Base-by-base conservation (phyloP, 2,329 filamentous ascomycete species). In the Byssochlamys sp. region DNA sequence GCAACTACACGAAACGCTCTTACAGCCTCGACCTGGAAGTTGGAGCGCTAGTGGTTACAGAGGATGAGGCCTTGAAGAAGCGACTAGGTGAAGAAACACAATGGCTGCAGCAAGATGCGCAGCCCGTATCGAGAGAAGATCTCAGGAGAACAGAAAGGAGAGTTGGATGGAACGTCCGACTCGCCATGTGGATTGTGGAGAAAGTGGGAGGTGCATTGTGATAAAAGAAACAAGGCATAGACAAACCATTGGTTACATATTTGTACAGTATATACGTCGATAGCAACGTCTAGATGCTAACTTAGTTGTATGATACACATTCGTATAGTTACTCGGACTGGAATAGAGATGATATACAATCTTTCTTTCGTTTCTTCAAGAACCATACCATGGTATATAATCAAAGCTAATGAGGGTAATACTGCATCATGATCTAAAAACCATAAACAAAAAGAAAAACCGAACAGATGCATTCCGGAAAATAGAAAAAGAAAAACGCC, bases 141-240 rank as follows among this genome's bases (percentile, higher is more conserved):
- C 87, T 96, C 72, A 84, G 87, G 55, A 87, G 79, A 66, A 85
- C 84, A 4, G 94, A 99, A 69, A 81, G 94, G 60, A 85, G 90
- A 58, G 94, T 97, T 0, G 85, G 90, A 0, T 77, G 95, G 68
- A 86, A 90, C 71, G 94, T 99, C 45, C 79, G 90, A 59, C 73
- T 95, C 60, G 90, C 91, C 2, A 96, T 97, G 91, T 95, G 90
- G 90, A 88, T 96, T 73, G 91, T 96, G 4, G 83, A 85, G 65
- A 78, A 90, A 33, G 82, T 96, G 6, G 92, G 92, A 0, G 92
- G 92, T 12, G 91, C 91, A n/a, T 77, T 97, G 14, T 45, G 39
- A 45, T 45, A 7, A 14, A 24, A 45, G 4, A n/a, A 45, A n/a
- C n/a, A 45, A 45, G n/a, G 39, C 9, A 45, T 45, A 45, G 35